Conservation (phyloP, 2,329 filamentous ascomycete genomes). For the Aspergillus tubingensis region DNA sequence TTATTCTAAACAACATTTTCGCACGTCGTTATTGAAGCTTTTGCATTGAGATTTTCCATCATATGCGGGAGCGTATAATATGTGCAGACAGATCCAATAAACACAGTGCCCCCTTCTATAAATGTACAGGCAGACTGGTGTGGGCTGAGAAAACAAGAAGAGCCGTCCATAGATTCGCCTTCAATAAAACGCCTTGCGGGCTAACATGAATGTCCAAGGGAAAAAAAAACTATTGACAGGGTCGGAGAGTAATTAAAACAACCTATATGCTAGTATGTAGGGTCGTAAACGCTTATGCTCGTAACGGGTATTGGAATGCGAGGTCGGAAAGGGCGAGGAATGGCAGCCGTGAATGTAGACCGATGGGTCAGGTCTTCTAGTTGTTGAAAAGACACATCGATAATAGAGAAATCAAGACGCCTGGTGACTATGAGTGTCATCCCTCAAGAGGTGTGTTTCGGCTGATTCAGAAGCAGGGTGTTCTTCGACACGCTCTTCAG, state of each 20-base stretch:
- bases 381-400: neutral
- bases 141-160: slow-evolving; percentile 4
- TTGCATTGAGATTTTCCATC: no score
- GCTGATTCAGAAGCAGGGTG: neutral
- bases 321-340: neutral
- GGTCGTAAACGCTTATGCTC: slow-evolving; percentile 16
- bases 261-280: slow-evolving; percentile 13
- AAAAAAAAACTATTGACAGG: slow-evolving; percentile 4
- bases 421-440: neutral
- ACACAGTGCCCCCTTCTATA: neutral
- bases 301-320: slow-evolving; percentile 7
- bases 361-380: neutral
- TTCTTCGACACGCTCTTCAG: neutral
- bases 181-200: slow-evolving; percentile 31
- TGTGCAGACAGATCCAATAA: slow-evolving; percentile 4
- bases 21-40: neutral
- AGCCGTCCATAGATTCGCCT: slow-evolving; percentile 7
- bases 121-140: neutral
- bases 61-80: neutral
- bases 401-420: neutral
- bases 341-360: neutral
- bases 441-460: neutral
- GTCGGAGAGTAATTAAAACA: slow-evolving; percentile 7
- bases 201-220: slow-evolving; percentile 14
- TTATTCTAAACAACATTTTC: no score